Evolutionary conservation across 805 yeast species (phyloP), one percentile per base, ranked within the genome.

Genomic region (Myxozyma sirexii): DNA sequence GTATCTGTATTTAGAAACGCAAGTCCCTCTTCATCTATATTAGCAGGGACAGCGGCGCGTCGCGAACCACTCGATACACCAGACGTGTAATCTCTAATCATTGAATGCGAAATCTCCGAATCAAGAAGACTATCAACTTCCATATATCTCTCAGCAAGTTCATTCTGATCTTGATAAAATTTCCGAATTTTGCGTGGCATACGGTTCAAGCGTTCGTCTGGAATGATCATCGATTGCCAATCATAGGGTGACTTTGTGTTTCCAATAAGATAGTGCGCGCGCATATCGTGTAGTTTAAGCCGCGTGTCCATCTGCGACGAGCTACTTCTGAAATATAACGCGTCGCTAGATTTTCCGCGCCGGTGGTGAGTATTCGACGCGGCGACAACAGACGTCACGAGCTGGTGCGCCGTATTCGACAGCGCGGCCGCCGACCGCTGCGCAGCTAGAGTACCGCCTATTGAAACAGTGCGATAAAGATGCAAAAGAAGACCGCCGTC

Each of bases 91-190:
- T 81, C 83, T 47, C 81, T 77, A 53, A 88, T 77, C 84, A 88
- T 84, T 45, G 80, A 76, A 60, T 80, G 78, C 64, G 85, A 88
- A 58, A 88, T 79, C 0, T 91, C 91, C 3, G 89, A 82, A 68
- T 87, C 94, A 47, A 88, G 76, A 53, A 87, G 75, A 52, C 77
- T 75, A 69, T 88, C 96, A 26, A 88, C 82, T 59, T 82, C 86
- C 38, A 71, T 71, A 67, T 81, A 86, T 54, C 82, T 75, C 24
- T 79, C 81, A 54, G 87, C 82, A 54, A 84, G 69, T 43, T 77
- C 82, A 70, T 88, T 88, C 72, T 87, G 93, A 1, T 74, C 69
- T 43, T 72, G 71, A 72, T 88, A 88, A 70, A 74, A 87, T 19
- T 70, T 57, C 27, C 77, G 72, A 4, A 82, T 56, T 42, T 63